Evolutionary conservation across 345 rosid genomes (phyloP), one percentile per base, ranked within the genome.

Genomic region (Firmiana major): DNA sequence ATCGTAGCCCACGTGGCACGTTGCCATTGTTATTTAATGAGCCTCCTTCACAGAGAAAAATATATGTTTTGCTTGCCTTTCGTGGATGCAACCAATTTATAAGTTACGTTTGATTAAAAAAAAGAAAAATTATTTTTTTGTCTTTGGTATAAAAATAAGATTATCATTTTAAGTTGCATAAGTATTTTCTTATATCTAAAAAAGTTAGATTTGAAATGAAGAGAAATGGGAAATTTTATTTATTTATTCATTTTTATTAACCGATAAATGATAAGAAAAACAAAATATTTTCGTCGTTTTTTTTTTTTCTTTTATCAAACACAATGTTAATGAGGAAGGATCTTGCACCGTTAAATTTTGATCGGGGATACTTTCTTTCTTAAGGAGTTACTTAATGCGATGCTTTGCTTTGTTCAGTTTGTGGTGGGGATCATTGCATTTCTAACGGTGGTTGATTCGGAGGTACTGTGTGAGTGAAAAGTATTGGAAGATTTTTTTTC

Each of bases 1-100:
- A 81, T 79, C 51, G 63, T 5, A 13, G 4, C 8, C 38, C 24
- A 67, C 76, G 78, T 71, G 62, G 40, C 51, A 62, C 46, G 4
- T 19, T 19, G 8, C 1, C 1, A 7, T 31, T 5, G 34, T 36
- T 74, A 65, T 53, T 26, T 58, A 15, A 38, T 60, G 79, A 34
- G 72, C 6, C 19, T n/a, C 53, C 38, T 0, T 0, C 17, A 0
- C 16, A 15, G 3, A 22, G 4, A 34, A 19, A 19, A 8, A 3
- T 17, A 24, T 1, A 0, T 70, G 58, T 48, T 26, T 15, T 28
- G 74, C 40, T 48, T 26, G 24, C 24, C 58, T 70, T 26, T 48
- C 26, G 16, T 28, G 57, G 26, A 31, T 31, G 34, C 3, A 16
- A 69, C n/a, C 42, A 8, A 46, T 6, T 15, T 45, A 3, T 38